These are phyloP conservation scores for Westerdykella aurantiaca DNA, from an alignment of 2,329 filamentous ascomycete genomes.

Conservation along the genomic window DNA sequence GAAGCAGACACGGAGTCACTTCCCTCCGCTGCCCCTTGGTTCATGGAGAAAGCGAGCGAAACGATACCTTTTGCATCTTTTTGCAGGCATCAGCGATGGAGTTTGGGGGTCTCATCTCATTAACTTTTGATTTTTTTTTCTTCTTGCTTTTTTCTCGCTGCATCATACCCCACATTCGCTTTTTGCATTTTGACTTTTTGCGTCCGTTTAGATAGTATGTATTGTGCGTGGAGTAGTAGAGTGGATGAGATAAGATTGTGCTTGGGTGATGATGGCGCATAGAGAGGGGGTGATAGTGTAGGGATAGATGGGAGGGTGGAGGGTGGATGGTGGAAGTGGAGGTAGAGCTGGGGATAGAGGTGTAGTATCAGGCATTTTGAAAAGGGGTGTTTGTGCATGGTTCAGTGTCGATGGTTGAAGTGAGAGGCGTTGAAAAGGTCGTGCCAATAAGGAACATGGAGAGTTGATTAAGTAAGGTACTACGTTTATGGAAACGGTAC, in stretches of 20 bases:
- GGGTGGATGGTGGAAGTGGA: background rate
- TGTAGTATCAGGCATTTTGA: background rate
- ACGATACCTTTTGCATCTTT: background rate
- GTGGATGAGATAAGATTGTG: no score
- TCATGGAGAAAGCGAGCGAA: background rate
- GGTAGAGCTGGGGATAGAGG: background rate
- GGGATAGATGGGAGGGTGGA: background rate
- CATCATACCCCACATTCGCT: constrained; percentile 1
- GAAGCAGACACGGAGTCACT: background rate
- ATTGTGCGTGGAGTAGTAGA: background rate
- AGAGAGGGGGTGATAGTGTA: no score
- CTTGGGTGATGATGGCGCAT: no score
- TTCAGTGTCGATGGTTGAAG: no score
- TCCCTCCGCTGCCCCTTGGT: background rate
- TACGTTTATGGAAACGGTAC: no score
- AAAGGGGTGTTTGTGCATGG: background rate
- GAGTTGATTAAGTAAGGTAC: no score
- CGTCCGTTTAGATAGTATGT: background rate
- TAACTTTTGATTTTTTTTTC: constrained; percentile 1
- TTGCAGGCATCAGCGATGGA: constrained; percentile 22
- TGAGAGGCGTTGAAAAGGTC: no score
- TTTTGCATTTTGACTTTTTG: background rate
- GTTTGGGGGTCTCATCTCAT: constrained; percentile 5
- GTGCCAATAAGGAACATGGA: no score
- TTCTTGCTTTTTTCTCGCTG: background rate